phyloP scores from a whole-genome alignment of 2,329 filamentous ascomycete genomes.

The Colletotrichum lentis region DNA sequence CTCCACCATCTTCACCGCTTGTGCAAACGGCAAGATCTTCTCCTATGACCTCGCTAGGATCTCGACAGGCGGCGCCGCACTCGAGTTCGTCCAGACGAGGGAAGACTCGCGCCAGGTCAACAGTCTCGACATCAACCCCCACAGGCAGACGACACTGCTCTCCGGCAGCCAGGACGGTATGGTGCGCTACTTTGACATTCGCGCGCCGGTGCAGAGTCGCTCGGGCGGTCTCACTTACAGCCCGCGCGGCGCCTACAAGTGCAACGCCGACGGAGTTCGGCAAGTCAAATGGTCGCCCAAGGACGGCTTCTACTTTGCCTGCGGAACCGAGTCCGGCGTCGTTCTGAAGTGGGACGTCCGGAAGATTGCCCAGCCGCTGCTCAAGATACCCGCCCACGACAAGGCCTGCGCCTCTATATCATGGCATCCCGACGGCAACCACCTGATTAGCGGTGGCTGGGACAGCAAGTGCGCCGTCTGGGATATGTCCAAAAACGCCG shows the following conservation, averaged over 20 bases:
- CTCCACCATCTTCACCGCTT: conserved; percentile 68
- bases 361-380: conserved; percentile 59
- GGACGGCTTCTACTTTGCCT: conserved; percentile 69
- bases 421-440: conserved; percentile 74
- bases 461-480: conserved; percentile 71
- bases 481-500: conserved; percentile 67
- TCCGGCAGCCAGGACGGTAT: conserved; percentile 72
- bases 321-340: conserved; percentile 68
- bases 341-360: conserved; percentile 72
- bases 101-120: conserved; percentile 72
- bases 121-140: conserved; percentile 69
- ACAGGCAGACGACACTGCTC: conserved; percentile 64
- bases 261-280: conserved; percentile 65
- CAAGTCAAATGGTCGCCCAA: conserved; percentile 72
- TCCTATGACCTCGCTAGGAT: conserved; percentile 67
- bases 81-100: conserved; percentile 65
- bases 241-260: conserved; percentile 55
- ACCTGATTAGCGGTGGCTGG: conserved; percentile 69
- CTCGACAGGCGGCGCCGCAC: conserved; percentile 53
- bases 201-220: conserved; percentile 56
- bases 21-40: conserved; percentile 70
- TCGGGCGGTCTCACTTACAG: conserved; percentile 59
- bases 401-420: conserved; percentile 67
- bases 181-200: conserved; percentile 68
- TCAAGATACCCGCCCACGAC: conserved; percentile 69